Conservation (phyloP, 1,284 basidiomycete genomes). For the Tylopilus orsonianus region DNA sequence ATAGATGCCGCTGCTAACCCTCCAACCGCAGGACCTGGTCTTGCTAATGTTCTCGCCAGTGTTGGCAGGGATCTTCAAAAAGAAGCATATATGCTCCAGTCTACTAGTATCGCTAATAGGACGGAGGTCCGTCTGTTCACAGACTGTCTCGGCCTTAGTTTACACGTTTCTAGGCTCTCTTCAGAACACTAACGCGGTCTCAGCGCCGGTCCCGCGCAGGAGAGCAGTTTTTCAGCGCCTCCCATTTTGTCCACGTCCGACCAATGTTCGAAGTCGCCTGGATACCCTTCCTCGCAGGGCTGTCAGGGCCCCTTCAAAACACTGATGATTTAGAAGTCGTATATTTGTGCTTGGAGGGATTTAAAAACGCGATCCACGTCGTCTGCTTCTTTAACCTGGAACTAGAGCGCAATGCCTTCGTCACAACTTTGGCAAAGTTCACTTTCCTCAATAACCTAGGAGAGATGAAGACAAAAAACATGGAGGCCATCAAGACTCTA, state of each 20-base stretch:
- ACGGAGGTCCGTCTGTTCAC: constrained; percentile 65
- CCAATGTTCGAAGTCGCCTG: constrained; percentile 99
- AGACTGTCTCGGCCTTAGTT: neutral
- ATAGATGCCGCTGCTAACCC: constrained; percentile 59
- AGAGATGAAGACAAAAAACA: constrained; percentile 98
- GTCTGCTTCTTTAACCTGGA: constrained; percentile 96
- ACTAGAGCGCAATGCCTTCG: constrained; percentile 93
- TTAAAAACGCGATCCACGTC: constrained; percentile 90
- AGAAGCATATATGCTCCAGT: constrained; percentile 92
- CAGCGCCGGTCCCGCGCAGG: constrained; percentile 75
- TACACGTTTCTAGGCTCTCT: constrained; percentile 63
- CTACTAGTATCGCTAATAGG: constrained; percentile 93
- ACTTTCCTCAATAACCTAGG: constrained; percentile 95
- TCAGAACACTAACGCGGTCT: constrained; percentile 85
- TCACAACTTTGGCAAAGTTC: constrained; percentile 96
- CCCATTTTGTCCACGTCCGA: constrained; percentile 90
- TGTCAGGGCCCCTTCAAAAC: constrained; percentile 90
- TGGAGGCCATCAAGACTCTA: constrained; percentile 95
- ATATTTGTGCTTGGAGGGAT: constrained; percentile 90
- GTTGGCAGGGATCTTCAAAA: constrained; percentile 92
- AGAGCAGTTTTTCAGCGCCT: constrained; percentile 93
- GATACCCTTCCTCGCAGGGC: constrained; percentile 93
- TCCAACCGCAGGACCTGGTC: constrained; percentile 60
- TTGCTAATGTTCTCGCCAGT: constrained; percentile 79
- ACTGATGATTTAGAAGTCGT: constrained; percentile 91